phyloP scores from a whole-genome alignment of 805 yeast genomes.

The Lipomyces oligophaga region DNA sequence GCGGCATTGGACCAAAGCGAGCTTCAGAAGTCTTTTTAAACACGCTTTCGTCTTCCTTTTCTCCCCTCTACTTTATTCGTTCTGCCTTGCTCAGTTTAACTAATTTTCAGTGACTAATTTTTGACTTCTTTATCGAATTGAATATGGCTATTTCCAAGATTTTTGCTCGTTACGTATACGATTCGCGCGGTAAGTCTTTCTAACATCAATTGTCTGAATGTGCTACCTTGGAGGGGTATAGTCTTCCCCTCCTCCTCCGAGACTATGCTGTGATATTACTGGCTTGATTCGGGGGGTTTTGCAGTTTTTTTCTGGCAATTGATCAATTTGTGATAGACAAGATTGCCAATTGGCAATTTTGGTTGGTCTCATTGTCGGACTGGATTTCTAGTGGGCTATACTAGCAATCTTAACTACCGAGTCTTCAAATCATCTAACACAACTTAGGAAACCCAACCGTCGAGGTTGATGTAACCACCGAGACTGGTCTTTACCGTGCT shows the following conservation, averaged over 20 bases:
- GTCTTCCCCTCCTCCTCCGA: too few species aligned
- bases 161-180: constrained; percentile 95
- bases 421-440: neutral
- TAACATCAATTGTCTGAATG: too few species aligned
- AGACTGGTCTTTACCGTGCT: constrained; percentile 89
- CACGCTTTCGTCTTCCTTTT: constrained; percentile 1
- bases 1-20: too few species aligned
- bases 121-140: neutral
- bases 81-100: neutral
- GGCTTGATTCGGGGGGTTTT: too few species aligned
- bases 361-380: too few species aligned
- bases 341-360: too few species aligned
- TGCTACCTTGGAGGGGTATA: too few species aligned
- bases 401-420: neutral
- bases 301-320: too few species aligned
- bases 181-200: constrained; percentile 81
- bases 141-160: constrained; percentile 82
- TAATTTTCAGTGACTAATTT: neutral
- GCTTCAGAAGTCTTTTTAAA: too few species aligned
- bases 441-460: constrained; percentile 90
- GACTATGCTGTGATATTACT: too few species aligned
- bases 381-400: too few species aligned
- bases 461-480: constrained; percentile 94
- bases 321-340: too few species aligned
- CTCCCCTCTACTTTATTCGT: constrained; percentile 1